Base-by-base conservation (phyloP, 2,329 filamentous ascomycete species). In the Beauveria brongniartii region DNA sequence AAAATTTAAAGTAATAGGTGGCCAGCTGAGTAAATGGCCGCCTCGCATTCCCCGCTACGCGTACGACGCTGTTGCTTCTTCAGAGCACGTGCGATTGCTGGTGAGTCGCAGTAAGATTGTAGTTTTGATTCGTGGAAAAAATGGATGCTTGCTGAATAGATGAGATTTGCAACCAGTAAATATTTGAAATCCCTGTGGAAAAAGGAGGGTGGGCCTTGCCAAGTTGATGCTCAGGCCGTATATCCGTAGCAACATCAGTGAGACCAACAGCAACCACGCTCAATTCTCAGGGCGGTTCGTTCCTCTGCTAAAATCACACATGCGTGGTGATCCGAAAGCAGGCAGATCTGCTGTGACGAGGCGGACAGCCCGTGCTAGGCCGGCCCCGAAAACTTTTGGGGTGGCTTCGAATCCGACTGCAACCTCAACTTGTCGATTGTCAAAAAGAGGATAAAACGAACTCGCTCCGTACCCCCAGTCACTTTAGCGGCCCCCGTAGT, bases 391-490 rank as follows among this genome's bases (percentile, higher is more conserved):
- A 34, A 34, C 10, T 34, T 34, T 1, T 34, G 10, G 30, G 2
- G 30, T 10, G 30, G 30, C 30, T 34, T 34, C 10, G 5, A 34
- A 34, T 34, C 30, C 30, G 30, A 34, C 12, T 34, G 10, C 30
- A 34, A 34, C 30, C 30, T 34, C 10, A 12, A 12, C 10, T 34
- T 34, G 30, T 34, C 10, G 3, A 34, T 34, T 34, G 28, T 5
- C 30, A 3, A 34, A 34, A 34, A 30, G 8, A 34, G 10, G 9
- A 34, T 3, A 12, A 34, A n/a, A n/a, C 12, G 48, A 52, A n/a
- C 50, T 20, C 43, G 43, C 55, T 58, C 55, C 55, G 55, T 22
- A 58, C 55, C 55, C 55, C 55, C 34, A 46, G 55, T 58, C 55
- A 46, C 34, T 58, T 58, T 58, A 58, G 55, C 44, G 55, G 55